These are phyloP conservation scores for Daldinia childiae DNA, from an alignment of 495 filamentous ascomycete genomes.

Conservation along the genomic window DNA sequence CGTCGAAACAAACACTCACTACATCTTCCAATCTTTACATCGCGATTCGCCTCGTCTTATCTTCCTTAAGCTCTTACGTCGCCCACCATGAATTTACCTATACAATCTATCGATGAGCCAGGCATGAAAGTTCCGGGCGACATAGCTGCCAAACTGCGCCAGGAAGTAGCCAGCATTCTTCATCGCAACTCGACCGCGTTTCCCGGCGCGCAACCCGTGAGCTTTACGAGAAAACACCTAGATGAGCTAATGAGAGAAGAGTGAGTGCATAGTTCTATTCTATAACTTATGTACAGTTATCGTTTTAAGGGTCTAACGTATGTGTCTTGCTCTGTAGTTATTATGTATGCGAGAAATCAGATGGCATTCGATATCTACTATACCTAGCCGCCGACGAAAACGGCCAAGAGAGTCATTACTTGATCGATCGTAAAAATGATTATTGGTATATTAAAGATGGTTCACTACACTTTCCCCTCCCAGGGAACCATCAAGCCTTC, in stretches of 20 bases:
- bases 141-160: slow-evolving; percentile 68
- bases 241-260: slow-evolving; percentile 79
- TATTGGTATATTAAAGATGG: slow-evolving; percentile 79
- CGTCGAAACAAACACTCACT: slow-evolving; percentile 9
- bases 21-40: not conserved
- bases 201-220: slow-evolving; percentile 94
- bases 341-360: slow-evolving; percentile 98
- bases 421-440: slow-evolving; percentile 97
- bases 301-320: slow-evolving; percentile 9
- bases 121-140: slow-evolving; percentile 71
- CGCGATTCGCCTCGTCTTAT: not conserved
- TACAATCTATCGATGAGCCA: slow-evolving; percentile 61
- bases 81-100: slow-evolving; percentile 37
- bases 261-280: slow-evolving; percentile 51
- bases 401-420: slow-evolving; percentile 68
- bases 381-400: slow-evolving; percentile 75
- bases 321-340: slow-evolving; percentile 62
- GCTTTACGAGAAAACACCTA: slow-evolving; percentile 81
- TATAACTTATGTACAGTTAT: not conserved
- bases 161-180: slow-evolving; percentile 80
- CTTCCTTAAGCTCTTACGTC: not conserved
- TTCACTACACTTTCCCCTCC: slow-evolving; percentile 80
- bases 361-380: slow-evolving; percentile 93
- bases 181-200: slow-evolving; percentile 72
- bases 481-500: slow-evolving; percentile 68